Base-by-base conservation (phyloP, 768 basidiomycete species). In the Amanita muscaria region DNA sequence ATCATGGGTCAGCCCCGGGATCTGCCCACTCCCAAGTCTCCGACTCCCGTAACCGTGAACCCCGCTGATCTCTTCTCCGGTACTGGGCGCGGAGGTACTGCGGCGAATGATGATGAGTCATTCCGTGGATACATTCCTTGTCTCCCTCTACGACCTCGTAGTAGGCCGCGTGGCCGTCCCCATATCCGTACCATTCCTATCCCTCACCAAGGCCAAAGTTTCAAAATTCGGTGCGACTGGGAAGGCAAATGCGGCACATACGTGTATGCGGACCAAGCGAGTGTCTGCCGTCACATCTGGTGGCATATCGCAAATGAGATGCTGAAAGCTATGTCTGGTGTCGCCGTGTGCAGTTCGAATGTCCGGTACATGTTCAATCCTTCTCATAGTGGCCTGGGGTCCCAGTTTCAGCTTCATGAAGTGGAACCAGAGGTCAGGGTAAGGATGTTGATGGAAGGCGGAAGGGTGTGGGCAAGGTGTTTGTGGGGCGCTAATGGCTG, bases 161-260 rank as follows among this genome's bases (percentile, higher is more conserved):
- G n/a, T n/a, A n/a, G n/a, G n/a, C n/a, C n/a, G n/a, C n/a, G n/a
- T n/a, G n/a, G n/a, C n/a, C n/a, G n/a, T n/a, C n/a, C n/a, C n/a
- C n/a, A n/a, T n/a, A n/a, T n/a, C n/a, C n/a, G n/a, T n/a, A n/a
- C n/a, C n/a, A n/a, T n/a, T n/a, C n/a, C n/a, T n/a, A n/a, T n/a
- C n/a, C n/a, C n/a, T n/a, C n/a, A n/a, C n/a, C n/a, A n/a, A n/a
- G n/a, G n/a, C n/a, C n/a, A n/a, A n/a, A n/a, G n/a, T n/a, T n/a
- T n/a, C n/a, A n/a, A n/a, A n/a, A n/a, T n/a, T n/a, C n/a, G n/a
- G 5, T 40, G 39, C 39, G 39, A 40, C 10, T 40, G 39, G 39
- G 39, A 40, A 25, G 39, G 39, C n/a, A 27, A 14, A 25, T 40
- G 39, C 18, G 39, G 39, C 8, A 16, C n/a, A 10, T 10, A n/a